phyloP scores from a whole-genome alignment of 225 moss, liverwort and hornwort species.

The Physcomitrium patens region DNA sequence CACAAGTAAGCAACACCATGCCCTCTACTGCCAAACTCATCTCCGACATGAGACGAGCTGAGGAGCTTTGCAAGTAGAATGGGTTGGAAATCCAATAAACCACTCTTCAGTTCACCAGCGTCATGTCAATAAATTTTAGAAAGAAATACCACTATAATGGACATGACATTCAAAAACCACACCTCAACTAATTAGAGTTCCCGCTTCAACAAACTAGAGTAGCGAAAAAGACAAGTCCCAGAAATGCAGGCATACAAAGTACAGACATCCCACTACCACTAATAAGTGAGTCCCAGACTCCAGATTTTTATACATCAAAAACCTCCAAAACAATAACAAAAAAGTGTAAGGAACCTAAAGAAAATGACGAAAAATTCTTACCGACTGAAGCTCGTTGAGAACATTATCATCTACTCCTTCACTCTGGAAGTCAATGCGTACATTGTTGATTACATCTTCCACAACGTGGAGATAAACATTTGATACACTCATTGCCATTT shows the following conservation, averaged over 20 bases:
- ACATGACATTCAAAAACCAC: background rate
- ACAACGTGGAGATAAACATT: slow-evolving; percentile 85
- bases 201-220: background rate
- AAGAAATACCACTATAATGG: background rate
- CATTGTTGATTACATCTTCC: slow-evolving; percentile 89
- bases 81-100: no score
- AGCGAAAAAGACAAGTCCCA: background rate
- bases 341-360: background rate
- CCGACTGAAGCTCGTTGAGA: slow-evolving; percentile 82
- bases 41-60: no score
- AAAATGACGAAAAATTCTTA: slow-evolving; percentile 36
- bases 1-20: no score
- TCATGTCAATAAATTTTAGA: no score
- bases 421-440: slow-evolving; percentile 83
- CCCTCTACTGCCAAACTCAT: no score
- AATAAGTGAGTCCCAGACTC: background rate
- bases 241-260: background rate
- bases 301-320: background rate
- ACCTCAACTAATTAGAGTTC: background rate
- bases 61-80: no score
- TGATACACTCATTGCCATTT: slow-evolving; percentile 71
- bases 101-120: slow-evolving; percentile 1
- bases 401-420: slow-evolving; percentile 93
- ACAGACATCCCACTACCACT: background rate
- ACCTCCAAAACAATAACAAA: background rate